Base-by-base conservation (phyloP, 805 yeast species). In the Saccharomycopsis fodiens region DNA sequence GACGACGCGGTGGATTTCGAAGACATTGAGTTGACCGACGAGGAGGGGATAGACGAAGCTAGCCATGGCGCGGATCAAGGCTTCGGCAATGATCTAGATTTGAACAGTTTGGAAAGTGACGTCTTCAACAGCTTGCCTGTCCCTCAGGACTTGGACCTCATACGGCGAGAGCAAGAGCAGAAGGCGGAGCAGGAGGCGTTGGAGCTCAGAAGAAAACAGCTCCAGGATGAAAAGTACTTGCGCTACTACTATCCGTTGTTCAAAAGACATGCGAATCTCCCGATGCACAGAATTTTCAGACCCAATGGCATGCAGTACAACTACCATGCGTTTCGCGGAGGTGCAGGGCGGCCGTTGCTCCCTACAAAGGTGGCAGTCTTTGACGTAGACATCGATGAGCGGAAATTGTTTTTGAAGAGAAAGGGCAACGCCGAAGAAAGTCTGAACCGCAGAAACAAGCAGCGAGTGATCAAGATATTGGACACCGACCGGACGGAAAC, bases 1-100 rank as follows among this genome's bases (percentile, higher is more conserved):
- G 96, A 78, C 4, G 91, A 89, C 61, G 98, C 98, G 7, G 69
- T 88, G 27, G 97, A 91, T 62, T 91, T 85, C 59, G 96, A 86
- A 57, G 96, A 86, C 8, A 55, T 61, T 3, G 45, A 51, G 19
- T 48, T 47, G 39, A 44, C 45, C 25, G 57, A 53, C 2, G 56
- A 53, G 7, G 54, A 52, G 16, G 47, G 1, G 53, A 53, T n/a
- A n/a, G n/a, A n/a, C n/a, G n/a, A n/a, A n/a, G n/a, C n/a, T n/a
- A n/a, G n/a, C n/a, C n/a, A n/a, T n/a, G n/a, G n/a, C n/a, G n/a
- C n/a, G n/a, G n/a, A n/a, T n/a, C n/a, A n/a, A n/a, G n/a, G n/a
- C n/a, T n/a, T n/a, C n/a, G n/a, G n/a, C n/a, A n/a, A n/a, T n/a
- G n/a, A n/a, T n/a, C n/a, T n/a, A n/a, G n/a, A n/a, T n/a, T n/a